Percentiles rank a stretch among this genome's conserved stretches.
Conservation (phyloP, 352 stramenopile species). For the Pythium aphanidermatum region DNA sequence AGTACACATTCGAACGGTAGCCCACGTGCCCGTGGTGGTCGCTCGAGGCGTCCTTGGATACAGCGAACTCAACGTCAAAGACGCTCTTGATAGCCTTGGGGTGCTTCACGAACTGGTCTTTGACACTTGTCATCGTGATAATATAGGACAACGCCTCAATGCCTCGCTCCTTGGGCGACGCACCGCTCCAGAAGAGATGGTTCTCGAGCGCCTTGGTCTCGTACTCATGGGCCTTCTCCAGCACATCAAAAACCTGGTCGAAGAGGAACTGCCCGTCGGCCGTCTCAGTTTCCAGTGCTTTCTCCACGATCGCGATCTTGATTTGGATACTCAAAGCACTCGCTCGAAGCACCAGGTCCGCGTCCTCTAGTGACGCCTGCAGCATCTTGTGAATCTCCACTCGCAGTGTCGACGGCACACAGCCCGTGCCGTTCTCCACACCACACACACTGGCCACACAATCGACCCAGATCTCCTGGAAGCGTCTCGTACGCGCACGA, state of each 20-base stretch:
- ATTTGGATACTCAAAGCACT: conserved; percentile 79
- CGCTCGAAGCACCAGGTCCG: conserved; percentile 65
- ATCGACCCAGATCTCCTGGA: conserved; percentile 80
- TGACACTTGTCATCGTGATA: conserved; percentile 77
- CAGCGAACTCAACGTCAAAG: conserved; percentile 58
- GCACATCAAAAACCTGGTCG: conserved; percentile 65
- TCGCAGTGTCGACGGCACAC: conserved; percentile 54
- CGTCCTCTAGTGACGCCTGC: conserved; percentile 51
- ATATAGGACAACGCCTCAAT: conserved; percentile 83
- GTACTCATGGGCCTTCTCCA: conserved; percentile 51
- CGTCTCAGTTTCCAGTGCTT: conserved; percentile 63
- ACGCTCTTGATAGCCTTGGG: conserved; percentile 53
- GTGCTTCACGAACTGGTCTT: conserved; percentile 67
- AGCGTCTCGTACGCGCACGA: conserved; percentile 37
- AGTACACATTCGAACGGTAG: conserved; percentile 86
- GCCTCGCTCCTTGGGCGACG: conserved; percentile 72
- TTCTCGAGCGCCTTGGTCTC: conserved; percentile 32
- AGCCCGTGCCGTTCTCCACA: conserved; percentile 60
- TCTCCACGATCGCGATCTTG: conserved; percentile 79
- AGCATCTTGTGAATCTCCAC: conserved; percentile 79
- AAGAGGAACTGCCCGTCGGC: conserved; percentile 59
- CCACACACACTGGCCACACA: conserved; percentile 74
- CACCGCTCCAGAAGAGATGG: conserved; percentile 57
- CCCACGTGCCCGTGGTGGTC: conserved; percentile 34
- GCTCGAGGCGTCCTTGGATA: conserved; percentile 17